A percentile compares a stretch with the other conserved stretches of the same genome.
Conservation (phyloP, 192 early-diverging fungal species). For the Gaertneriomyces semiglobifer region DNA sequence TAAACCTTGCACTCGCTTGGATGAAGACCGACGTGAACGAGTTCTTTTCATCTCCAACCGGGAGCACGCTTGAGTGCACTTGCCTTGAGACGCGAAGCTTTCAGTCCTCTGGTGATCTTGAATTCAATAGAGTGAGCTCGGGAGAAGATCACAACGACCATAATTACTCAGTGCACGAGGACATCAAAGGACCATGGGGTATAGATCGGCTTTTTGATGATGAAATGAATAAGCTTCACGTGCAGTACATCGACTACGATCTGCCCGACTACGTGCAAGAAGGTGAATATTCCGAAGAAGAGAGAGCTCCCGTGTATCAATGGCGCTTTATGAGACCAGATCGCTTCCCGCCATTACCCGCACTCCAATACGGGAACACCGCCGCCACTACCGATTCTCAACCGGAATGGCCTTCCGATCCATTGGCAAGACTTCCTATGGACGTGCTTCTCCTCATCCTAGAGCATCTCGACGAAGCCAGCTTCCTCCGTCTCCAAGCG, state of each 20-base stretch:
- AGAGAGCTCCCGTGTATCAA: neutral
- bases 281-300: neutral
- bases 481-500: neutral
- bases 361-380: neutral
- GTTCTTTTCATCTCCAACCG: neutral
- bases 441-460: neutral
- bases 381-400: neutral
- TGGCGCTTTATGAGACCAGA: neutral
- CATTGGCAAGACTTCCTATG: neutral
- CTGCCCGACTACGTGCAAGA: neutral
- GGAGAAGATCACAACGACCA: neutral
- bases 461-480: neutral
- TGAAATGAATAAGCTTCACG: neutral
- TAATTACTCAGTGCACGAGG: neutral
- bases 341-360: neutral
- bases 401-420: neutral
- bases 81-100: too few species aligned
- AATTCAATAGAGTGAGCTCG: neutral
- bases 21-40: neutral
- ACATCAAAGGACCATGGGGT: neutral
- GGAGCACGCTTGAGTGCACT: neutral
- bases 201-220: neutral
- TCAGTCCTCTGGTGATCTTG: too few species aligned
- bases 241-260: neutral
- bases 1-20: neutral